Base-by-base conservation (phyloP, 2,329 filamentous ascomycete genomes). In the Pestalotiopsis sp. region DNA sequence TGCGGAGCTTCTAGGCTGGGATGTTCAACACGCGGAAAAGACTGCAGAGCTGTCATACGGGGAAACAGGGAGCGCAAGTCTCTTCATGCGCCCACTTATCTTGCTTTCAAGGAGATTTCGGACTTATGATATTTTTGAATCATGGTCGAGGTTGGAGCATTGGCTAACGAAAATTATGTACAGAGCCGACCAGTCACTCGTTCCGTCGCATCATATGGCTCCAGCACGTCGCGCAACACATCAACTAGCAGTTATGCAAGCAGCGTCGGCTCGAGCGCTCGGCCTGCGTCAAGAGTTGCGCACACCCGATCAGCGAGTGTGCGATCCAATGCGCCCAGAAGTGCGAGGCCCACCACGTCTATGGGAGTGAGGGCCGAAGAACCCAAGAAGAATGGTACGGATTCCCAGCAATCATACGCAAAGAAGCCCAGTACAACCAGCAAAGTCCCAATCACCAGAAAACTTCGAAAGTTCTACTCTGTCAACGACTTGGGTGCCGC, bases 341-440 rank as follows among this genome's bases (percentile, higher is more conserved):
- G 65, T 75, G 60, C 71, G 71, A 70, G 77, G 66, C 70, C 76
- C 65, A 77, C 75, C 14, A 78, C 77, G 23, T 77, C 78, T 58
- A 78, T 75, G 70, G 73, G 72, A 36, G 70, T 68, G 13, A 77
- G 79, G 12, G 76, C 76, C 6, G 76, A 73, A 1, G 65, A 73
- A 40, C 72, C 72, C 27, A 69, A 52, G 67, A 78, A 77, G 58
- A 83, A 83, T 74, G 82, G 82, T 84, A 83, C 69, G 78, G 75
- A 76, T 60, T 68, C 74, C 73, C 66, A 64, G 66, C 69, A 66
- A 68, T 66, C 27, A 38, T 65, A 70, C 63, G 57, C 68, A 67
- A 70, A 68, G 57, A 68, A 69, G 31, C 65, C 69, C 65, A 71
- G 41, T 49, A 68, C 13, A 58, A 68, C 52, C 70, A 56, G 41